Percentiles rank a stretch among this genome's conserved stretches.
Evolutionary conservation across 805 yeast species (phyloP).

Genomic region (Clavispora fructus): DNA sequence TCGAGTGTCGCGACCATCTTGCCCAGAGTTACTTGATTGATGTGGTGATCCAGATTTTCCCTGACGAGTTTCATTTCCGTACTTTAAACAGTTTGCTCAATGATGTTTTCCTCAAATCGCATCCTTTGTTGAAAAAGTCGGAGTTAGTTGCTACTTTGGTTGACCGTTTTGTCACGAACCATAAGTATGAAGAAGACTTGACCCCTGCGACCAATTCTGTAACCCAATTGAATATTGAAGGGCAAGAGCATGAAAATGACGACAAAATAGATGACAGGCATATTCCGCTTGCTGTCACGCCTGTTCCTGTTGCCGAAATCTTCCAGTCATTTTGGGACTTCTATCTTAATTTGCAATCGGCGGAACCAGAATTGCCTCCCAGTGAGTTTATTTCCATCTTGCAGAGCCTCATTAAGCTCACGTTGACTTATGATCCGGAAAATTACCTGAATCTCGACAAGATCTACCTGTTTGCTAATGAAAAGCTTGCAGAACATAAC

Average conservation of each 20-base stretch:
- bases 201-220: slow-evolving; percentile 14
- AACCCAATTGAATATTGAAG: slow-evolving; percentile 10
- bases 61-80: slow-evolving; percentile 80
- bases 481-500: slow-evolving; percentile 22
- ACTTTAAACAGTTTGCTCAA: slow-evolving; percentile 63
- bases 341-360: slow-evolving; percentile 47
- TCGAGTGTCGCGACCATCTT: slow-evolving; percentile 84
- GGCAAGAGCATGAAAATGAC: not conserved
- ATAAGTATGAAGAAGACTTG: slow-evolving; percentile 23
- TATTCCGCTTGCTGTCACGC: slow-evolving; percentile 2
- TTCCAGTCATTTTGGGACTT: slow-evolving; percentile 67
- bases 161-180: slow-evolving; percentile 58
- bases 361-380: slow-evolving; percentile 61
- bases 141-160: slow-evolving; percentile 66
- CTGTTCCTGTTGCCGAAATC: slow-evolving; percentile 24
- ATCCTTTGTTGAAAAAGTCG: slow-evolving; percentile 64
- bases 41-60: slow-evolving; percentile 89
- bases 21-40: slow-evolving; percentile 92
- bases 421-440: slow-evolving; percentile 62
- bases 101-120: slow-evolving; percentile 58
- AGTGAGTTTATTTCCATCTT: slow-evolving; percentile 61
- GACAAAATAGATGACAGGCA: not conserved
- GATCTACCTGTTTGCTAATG: slow-evolving; percentile 54
- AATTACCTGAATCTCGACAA: slow-evolving; percentile 56
- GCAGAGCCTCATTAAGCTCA: slow-evolving; percentile 59